Conservation (phyloP, 352 stramenopile species). For the Aphanomyces invadans region DNA sequence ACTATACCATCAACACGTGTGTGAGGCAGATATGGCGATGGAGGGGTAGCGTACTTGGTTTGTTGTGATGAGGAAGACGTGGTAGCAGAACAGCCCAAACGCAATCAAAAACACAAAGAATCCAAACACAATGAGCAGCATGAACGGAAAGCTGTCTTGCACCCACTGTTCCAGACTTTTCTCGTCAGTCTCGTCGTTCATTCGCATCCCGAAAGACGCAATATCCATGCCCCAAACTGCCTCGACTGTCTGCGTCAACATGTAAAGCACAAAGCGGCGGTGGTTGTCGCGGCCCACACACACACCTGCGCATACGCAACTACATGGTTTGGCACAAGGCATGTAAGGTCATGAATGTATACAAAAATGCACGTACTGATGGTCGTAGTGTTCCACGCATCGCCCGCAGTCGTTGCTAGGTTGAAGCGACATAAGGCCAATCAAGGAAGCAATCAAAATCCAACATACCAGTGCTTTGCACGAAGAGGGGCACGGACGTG, state of each 20-base stretch:
- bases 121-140: constrained; percentile 53
- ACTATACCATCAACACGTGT: constrained; percentile 32
- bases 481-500: constrained; percentile 53
- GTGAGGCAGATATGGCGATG: background rate
- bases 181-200: constrained; percentile 29
- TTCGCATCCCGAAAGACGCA: constrained; percentile 41
- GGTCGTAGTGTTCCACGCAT: constrained; percentile 70
- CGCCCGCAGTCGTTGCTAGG: constrained; percentile 60
- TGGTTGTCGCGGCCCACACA: constrained; percentile 67
- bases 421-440: no score
- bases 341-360: background rate
- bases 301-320: constrained; percentile 69
- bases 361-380: constrained; percentile 52
- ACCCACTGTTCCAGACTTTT: constrained; percentile 60
- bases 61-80: constrained; percentile 56
- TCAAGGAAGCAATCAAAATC: background rate
- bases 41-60: constrained; percentile 37
- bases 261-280: constrained; percentile 53
- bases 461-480: constrained; percentile 58
- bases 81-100: constrained; percentile 58
- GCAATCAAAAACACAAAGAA: constrained; percentile 50
- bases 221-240: constrained; percentile 40
- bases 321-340: constrained; percentile 26
- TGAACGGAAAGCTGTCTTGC: constrained; percentile 51
- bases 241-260: constrained; percentile 53